Base-by-base conservation (phyloP, 2,329 filamentous ascomycete species). In the Monosporascus sp. region DNA sequence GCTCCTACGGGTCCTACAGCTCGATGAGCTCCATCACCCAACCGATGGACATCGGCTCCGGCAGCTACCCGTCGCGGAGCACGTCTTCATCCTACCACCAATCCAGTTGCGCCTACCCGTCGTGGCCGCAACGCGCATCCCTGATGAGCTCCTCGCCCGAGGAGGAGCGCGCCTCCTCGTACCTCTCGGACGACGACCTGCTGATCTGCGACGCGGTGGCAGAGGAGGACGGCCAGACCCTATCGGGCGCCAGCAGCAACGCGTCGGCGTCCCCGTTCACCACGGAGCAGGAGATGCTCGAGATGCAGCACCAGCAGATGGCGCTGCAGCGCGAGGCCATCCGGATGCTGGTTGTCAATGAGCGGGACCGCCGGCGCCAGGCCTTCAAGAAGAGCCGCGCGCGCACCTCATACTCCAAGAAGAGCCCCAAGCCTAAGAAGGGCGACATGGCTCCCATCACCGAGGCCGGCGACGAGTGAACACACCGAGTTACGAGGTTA, bases 161-260 rank as follows among this genome's bases (percentile, higher is more conserved):
- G 45, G 68, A 73, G 47, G 69, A 74, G 59, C 75, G 76, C 55
- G 76, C 79, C 19, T 78, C 78, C 3, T 80, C 80, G 1, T 83
- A 77, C 68, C 74, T 86, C 58, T 84, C 81, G 43, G 83, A 86
- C 72, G 83, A 86, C 69, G 83, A 86, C 61, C 78, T 86, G 52
- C 79, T 82, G 68, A 74, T 79, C 53, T 70, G 74, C 65, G 74
- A 77, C 60, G 69, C 45, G 31, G 57, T 74, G 58, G 74, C 77
- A 52, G 77, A 80, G 60, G 77, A 81, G 61, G 76, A 81, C 62
- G 61, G 69, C 55, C 72, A 68, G 67, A 78, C 74, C 67, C 68
- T 77, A 50, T 75, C 72, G 46, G 70, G 68, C 63, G 63, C 67
- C 59, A 69, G 68, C 57, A 75, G 72, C 70, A 69, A 72, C 62